A percentile compares a stretch with the other conserved stretches of the same genome.
phyloP scores from a whole-genome alignment of 1,139 yeast genomes.

The Hyphopichia pseudoburtonii region DNA sequence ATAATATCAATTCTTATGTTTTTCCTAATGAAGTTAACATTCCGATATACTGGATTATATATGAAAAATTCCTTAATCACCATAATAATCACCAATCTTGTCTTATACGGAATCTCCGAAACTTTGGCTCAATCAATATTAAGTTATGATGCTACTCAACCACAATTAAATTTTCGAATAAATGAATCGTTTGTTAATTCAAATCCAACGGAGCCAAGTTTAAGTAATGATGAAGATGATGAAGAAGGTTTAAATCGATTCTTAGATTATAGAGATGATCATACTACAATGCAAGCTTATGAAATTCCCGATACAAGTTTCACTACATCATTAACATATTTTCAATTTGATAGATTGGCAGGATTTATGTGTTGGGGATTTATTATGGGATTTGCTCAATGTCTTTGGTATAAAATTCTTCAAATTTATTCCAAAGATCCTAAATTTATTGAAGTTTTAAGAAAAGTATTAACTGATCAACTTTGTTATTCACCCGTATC shows the following conservation, averaged over 20 bases:
- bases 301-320: slow-evolving; percentile 5
- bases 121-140: slow-evolving; percentile 78
- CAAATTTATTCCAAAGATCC: slow-evolving; percentile 84
- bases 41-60: slow-evolving; percentile 64
- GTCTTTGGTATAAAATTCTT: slow-evolving; percentile 84
- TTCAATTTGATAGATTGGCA: slow-evolving; percentile 68
- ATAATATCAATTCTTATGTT: slow-evolving; percentile 50
- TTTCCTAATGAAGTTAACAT: slow-evolving; percentile 52
- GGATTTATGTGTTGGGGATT: slow-evolving; percentile 81
- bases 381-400: slow-evolving; percentile 77
- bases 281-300: slow-evolving; percentile 6
- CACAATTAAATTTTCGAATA: slow-evolving; percentile 21
- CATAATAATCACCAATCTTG: slow-evolving; percentile 77
- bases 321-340: slow-evolving; percentile 35
- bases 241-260: slow-evolving; percentile 35
- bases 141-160: slow-evolving; percentile 27
- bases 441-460: slow-evolving; percentile 74
- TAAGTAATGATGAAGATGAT: slow-evolving; percentile 10
- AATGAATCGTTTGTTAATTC: slow-evolving; percentile 12
- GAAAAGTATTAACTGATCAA: slow-evolving; percentile 89
- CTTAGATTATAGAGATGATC: slow-evolving; percentile 34
- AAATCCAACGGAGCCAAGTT: neutral
- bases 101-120: slow-evolving; percentile 86
- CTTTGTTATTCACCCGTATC: slow-evolving; percentile 85
- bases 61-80: slow-evolving; percentile 68